Evolutionary conservation across 2,329 filamentous ascomycete species (phyloP).

Genomic region (Aspergillus tamarii): DNA sequence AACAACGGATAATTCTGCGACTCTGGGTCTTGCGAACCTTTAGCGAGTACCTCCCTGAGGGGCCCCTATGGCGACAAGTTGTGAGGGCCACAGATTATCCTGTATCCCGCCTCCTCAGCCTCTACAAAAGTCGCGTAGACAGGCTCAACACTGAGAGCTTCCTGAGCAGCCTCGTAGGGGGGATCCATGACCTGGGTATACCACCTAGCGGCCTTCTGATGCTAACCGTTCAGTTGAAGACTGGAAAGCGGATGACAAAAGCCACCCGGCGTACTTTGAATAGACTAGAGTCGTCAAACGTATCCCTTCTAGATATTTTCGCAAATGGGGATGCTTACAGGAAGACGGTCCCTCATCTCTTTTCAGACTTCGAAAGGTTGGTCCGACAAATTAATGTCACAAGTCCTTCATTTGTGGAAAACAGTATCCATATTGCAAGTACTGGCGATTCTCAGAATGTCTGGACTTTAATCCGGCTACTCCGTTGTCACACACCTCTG

Average conservation of each 20-base stretch:
- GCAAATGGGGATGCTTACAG: constrained; percentile 30
- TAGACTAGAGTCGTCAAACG: constrained; percentile 30
- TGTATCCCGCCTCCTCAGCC: constrained; percentile 28
- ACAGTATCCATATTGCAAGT: constrained; percentile 35
- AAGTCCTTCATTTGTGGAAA: constrained; percentile 33
- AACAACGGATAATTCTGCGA: constrained; percentile 36
- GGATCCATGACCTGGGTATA: constrained; percentile 33
- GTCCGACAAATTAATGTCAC: constrained; percentile 40
- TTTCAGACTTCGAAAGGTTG: constrained; percentile 34
- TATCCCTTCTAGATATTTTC: constrained; percentile 34
- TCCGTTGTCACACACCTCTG: constrained; percentile 41
- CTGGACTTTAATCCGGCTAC: constrained; percentile 37
- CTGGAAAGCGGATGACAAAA: constrained; percentile 27
- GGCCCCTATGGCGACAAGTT: constrained; percentile 24
- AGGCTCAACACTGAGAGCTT: constrained; percentile 24
- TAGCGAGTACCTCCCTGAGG: constrained; percentile 23
- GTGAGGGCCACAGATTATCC: constrained; percentile 25
- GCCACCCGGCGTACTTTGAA: constrained; percentile 28
- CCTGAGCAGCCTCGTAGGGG: constrained; percentile 31
- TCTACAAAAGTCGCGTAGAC: constrained; percentile 29
- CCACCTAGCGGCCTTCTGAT: constrained; percentile 35
- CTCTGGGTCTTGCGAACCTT: constrained; percentile 38
- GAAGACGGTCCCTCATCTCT: constrained; percentile 29
- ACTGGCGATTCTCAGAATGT: constrained; percentile 31
- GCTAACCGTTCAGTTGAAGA: constrained; percentile 31